Conservation (phyloP, 2,329 filamentous ascomycete genomes). For the Aurifilum marmelostoma region DNA sequence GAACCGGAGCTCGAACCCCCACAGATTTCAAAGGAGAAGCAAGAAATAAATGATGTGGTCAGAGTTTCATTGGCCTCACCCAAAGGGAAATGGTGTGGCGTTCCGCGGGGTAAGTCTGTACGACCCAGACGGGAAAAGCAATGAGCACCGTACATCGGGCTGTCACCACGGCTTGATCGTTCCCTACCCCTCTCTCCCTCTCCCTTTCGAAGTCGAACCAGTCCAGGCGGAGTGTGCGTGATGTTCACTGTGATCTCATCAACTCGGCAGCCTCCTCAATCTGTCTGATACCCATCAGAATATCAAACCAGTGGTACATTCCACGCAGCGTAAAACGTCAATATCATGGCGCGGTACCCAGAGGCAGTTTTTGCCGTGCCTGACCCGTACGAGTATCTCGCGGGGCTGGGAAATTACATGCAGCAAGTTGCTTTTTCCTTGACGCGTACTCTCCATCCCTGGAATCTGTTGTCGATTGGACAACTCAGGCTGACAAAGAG, state of each 20-base stretch:
- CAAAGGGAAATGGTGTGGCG: neutral
- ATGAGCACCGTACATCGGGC: neutral
- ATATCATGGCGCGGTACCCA: constrained; percentile 19
- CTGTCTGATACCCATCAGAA: too few species aligned
- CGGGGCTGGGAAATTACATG: constrained; percentile 31
- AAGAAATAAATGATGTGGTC: neutral
- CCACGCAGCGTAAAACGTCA: neutral
- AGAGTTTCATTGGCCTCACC: neutral
- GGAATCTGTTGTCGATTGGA: neutral
- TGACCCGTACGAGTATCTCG: constrained; percentile 29
- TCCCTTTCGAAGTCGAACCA: too few species aligned
- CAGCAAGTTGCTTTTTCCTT: constrained; percentile 17
- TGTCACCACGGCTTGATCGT: neutral
- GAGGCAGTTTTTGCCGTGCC: constrained; percentile 27
- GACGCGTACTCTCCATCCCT: too few species aligned
- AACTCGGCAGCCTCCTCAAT: neutral
- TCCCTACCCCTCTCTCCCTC: neutral
- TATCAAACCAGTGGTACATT: neutral
- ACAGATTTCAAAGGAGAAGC: too few species aligned
- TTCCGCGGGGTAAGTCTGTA: neutral
- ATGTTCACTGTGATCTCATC: neutral
- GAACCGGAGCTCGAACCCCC: too few species aligned
- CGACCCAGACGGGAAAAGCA: neutral
- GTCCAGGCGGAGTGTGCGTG: neutral
- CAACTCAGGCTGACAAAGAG: neutral